Conservation (phyloP, 495 filamentous ascomycete genomes). For the Schizothecium vesticola region DNA sequence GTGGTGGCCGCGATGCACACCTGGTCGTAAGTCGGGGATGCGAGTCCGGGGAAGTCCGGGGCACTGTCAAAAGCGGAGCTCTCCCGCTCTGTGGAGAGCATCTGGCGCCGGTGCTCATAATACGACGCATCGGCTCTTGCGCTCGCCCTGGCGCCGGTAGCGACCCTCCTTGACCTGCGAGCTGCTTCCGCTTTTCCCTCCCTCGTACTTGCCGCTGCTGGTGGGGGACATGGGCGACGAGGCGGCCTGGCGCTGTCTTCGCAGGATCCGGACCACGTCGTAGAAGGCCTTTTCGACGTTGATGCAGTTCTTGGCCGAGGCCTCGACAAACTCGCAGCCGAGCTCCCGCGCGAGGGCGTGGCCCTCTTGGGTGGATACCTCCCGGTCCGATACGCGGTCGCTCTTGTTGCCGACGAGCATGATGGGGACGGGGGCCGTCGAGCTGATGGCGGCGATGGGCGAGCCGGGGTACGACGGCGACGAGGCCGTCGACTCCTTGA, state of each 20-base stretch:
- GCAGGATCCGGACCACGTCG: constrained; percentile 87
- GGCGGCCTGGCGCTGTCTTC: constrained; percentile 66
- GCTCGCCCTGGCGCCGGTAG: constrained; percentile 24
- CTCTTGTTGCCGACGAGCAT: constrained; percentile 99
- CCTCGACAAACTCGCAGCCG: constrained; percentile 95
- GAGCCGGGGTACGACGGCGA: constrained; percentile 66
- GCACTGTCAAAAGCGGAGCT: constrained; percentile 4
- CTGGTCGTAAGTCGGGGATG: neutral
- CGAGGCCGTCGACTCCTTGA: constrained; percentile 86
- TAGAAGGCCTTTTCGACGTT: constrained; percentile 99
- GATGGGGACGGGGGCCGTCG: constrained; percentile 71
- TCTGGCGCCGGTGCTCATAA: constrained; percentile 24
- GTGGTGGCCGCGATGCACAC: constrained; percentile 5
- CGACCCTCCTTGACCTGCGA: constrained; percentile 21
- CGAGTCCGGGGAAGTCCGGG: neutral
- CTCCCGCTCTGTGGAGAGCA: neutral
- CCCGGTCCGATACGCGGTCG: constrained; percentile 89
- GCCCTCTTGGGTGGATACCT: constrained; percentile 95
- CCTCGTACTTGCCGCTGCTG: constrained; percentile 28
- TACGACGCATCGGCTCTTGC: constrained; percentile 29
- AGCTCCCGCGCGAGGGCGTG: constrained; percentile 86
- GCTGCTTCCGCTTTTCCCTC: constrained; percentile 14
- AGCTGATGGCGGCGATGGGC: constrained; percentile 45
- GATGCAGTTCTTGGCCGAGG: constrained; percentile 98
- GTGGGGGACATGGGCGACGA: constrained; percentile 34